phyloP scores from a whole-genome alignment of 345 rosid species.

The Camelina neglecta region DNA sequence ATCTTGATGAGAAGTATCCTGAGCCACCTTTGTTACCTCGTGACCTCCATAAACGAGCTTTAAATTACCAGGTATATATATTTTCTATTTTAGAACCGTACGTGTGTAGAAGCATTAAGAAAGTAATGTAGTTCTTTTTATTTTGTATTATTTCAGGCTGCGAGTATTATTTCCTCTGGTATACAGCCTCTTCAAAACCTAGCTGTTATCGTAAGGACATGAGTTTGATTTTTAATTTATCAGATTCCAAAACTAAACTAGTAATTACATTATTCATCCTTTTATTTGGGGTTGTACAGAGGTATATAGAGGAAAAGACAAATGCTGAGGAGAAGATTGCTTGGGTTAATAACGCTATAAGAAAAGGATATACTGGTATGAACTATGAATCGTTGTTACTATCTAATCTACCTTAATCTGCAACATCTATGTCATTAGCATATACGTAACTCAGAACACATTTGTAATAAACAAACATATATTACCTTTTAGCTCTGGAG shows the following conservation, averaged over 20 bases:
- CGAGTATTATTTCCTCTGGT: slow-evolving; percentile 67
- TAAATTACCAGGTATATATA: slow-evolving; percentile 64
- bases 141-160: slow-evolving; percentile 52
- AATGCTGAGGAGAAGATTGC: slow-evolving; percentile 51
- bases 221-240: neutral
- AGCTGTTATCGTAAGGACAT: slow-evolving; percentile 57
- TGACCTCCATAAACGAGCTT: slow-evolving; percentile 62
- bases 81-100: neutral
- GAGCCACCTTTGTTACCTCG: slow-evolving; percentile 64
- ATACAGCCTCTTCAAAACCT: slow-evolving; percentile 81
- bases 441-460: too few relatives aligned
- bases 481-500: too few relatives aligned
- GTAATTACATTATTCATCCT: neutral
- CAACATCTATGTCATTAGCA: too few relatives aligned
- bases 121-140: neutral
- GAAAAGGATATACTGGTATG: slow-evolving; percentile 47
- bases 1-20: slow-evolving; percentile 84
- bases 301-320: slow-evolving; percentile 58
- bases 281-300: too few relatives aligned
- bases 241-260: neutral
- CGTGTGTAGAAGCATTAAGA: too few relatives aligned
- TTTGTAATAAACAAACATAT: too few relatives aligned
- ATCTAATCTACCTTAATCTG: too few relatives aligned
- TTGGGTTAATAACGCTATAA: slow-evolving; percentile 60
- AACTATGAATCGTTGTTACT: too few relatives aligned